A percentile compares a stretch with the other conserved stretches of the same genome.
phyloP scores from a whole-genome alignment of 164 flowering plant species.

The Piper longum region DNA sequence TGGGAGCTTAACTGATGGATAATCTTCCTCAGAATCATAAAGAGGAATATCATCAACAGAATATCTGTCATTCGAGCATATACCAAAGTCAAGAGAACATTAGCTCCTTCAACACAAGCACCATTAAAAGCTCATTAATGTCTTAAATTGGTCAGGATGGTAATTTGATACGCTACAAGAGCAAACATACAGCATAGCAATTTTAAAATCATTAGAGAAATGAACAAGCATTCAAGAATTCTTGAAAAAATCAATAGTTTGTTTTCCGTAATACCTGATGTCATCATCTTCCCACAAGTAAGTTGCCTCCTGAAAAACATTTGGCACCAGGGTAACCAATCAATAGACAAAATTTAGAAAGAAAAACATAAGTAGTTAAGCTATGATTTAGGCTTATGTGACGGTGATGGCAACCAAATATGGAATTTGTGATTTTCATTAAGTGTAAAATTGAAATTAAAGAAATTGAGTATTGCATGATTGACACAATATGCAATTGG shows the following conservation, averaged over 20 bases:
- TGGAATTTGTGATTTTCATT: too few relatives aligned
- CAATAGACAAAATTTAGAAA: not conserved
- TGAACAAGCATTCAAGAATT: not conserved
- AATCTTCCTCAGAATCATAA: conserved; percentile 89
- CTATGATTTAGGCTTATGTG: not conserved
- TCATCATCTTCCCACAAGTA: conserved; percentile 96
- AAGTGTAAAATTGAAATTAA: too few relatives aligned
- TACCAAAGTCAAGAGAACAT: not conserved
- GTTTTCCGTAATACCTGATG: conserved; percentile 40
- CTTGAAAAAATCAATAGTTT: too few relatives aligned
- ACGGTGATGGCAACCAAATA: not conserved
- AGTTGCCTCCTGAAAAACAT: conserved; percentile 58
- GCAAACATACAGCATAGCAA: not conserved
- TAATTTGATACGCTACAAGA: too few relatives aligned
- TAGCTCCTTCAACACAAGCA: not conserved
- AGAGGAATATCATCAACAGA: conserved; percentile 78
- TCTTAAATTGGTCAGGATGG: too few relatives aligned
- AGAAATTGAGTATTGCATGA: too few relatives aligned
- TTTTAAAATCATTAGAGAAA: not conserved
- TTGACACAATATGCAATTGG: too few relatives aligned
- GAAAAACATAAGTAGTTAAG: not conserved
- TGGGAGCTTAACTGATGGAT: conserved; percentile 1
- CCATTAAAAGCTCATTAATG: too few relatives aligned
- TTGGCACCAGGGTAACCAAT: not conserved
- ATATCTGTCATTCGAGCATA: conserved; percentile 33